Conservation (phyloP, 2,329 filamentous ascomycete species). For the Xylaria sp. region DNA sequence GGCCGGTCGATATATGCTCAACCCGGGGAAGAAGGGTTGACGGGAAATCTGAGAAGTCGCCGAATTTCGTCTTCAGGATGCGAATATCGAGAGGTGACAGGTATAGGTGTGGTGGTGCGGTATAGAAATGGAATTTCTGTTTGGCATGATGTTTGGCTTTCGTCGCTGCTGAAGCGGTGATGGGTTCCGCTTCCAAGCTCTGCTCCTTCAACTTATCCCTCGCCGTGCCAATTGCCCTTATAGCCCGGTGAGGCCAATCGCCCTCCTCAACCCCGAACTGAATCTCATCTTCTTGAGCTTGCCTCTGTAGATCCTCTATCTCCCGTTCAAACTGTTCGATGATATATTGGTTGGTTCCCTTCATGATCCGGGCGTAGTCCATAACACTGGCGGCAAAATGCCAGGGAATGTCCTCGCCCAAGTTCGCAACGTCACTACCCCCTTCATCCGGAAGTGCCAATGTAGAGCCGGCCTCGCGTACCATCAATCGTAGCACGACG, state of each 20-base stretch:
- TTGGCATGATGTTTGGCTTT: constrained; percentile 51
- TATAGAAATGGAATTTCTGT: constrained; percentile 84
- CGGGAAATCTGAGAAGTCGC: constrained; percentile 83
- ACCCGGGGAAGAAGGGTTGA: constrained; percentile 87
- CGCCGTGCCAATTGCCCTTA: constrained; percentile 76
- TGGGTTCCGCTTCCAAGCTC: constrained; percentile 45
- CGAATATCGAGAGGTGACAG: constrained; percentile 91
- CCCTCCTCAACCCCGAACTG: constrained; percentile 88
- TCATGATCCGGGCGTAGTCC: constrained; percentile 96
- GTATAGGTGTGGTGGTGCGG: constrained; percentile 87
- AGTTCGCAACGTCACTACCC: constrained; percentile 73
- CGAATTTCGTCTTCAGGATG: constrained; percentile 90
- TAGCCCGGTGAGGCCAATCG: constrained; percentile 90
- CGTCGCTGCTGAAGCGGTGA: constrained; percentile 41
- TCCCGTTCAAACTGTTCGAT: constrained; percentile 81
- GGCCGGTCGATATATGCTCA: constrained; percentile 88
- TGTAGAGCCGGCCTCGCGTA: constrained; percentile 81
- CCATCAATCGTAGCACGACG: constrained; percentile 87
- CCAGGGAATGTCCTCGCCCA: constrained; percentile 87
- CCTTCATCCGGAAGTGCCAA: constrained; percentile 88
- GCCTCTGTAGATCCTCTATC: constrained; percentile 76
- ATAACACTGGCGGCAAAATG: constrained; percentile 92
- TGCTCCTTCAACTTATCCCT: constrained; percentile 76
- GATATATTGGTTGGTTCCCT: constrained; percentile 92
- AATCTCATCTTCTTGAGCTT: constrained; percentile 89